These are phyloP conservation scores for Antitrichia curtipendula DNA, from an alignment of 225 moss, liverwort and hornwort species.

Conservation along the genomic window DNA sequence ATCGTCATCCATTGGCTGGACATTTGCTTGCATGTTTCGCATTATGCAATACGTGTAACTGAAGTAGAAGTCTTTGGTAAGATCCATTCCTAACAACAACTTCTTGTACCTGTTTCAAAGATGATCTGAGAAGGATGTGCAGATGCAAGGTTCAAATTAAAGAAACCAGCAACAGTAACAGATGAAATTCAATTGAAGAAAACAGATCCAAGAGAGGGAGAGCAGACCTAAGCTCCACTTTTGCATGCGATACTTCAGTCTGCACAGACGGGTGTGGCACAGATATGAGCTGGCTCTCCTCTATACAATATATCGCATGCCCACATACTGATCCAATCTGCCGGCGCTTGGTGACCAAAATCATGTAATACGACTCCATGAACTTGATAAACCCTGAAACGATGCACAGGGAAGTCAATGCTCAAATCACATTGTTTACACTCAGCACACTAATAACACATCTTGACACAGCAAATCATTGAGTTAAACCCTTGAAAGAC, in stretches of 20 bases:
- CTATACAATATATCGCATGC: slow-evolving; percentile 82
- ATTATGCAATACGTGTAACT: slow-evolving; percentile 94
- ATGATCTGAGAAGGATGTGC: background rate
- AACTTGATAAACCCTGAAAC: slow-evolving; percentile 72
- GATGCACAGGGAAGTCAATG: background rate
- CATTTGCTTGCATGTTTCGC: slow-evolving; percentile 84
- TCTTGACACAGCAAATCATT: background rate
- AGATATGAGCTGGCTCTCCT: slow-evolving; percentile 64
- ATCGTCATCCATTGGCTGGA: slow-evolving; percentile 37
- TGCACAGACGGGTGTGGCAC: slow-evolving; percentile 79
- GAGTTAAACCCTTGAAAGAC: background rate
- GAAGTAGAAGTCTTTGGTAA: slow-evolving; percentile 98
- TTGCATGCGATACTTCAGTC: slow-evolving; percentile 62
- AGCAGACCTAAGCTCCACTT: slow-evolving; percentile 67
- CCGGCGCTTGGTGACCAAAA: slow-evolving; percentile 72
- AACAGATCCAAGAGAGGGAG: background rate
- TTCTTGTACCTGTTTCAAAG: slow-evolving; percentile 75
- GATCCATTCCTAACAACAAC: slow-evolving; percentile 81
- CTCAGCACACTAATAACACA: background rate
- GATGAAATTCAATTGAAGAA: background rate
- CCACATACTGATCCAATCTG: slow-evolving; percentile 90
- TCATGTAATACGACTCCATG: slow-evolving; percentile 83
- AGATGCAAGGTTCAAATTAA: background rate
- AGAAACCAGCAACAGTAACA: background rate
- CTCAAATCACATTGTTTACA: background rate